These are phyloP conservation scores for Durotheca rogersii DNA, from an alignment of 495 filamentous ascomycete genomes.

Conservation along the genomic window DNA sequence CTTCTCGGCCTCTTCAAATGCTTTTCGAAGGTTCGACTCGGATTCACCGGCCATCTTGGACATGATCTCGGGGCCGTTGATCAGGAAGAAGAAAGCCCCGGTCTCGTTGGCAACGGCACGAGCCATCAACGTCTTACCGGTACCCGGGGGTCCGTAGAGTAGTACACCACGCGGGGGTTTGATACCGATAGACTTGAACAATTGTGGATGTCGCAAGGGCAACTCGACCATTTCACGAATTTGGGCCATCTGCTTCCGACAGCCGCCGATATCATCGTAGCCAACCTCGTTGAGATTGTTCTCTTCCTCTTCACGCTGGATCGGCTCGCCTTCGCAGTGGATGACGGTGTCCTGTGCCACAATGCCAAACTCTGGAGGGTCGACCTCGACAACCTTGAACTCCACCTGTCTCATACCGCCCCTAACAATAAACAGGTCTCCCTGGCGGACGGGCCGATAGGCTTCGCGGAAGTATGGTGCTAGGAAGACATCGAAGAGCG, in stretches of 20 bases:
- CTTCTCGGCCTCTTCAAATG: constrained; percentile 99
- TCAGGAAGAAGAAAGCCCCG: constrained; percentile 98
- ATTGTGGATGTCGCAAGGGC: constrained; percentile 91
- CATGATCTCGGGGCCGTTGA: constrained; percentile 99
- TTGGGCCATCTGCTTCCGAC: constrained; percentile 99
- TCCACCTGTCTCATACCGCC: constrained; percentile 98
- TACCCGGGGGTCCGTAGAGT: constrained; percentile 96
- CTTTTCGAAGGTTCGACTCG: constrained; percentile 94
- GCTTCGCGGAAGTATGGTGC: constrained; percentile 99
- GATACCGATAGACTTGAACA: constrained; percentile 99
- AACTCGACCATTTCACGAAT: constrained; percentile 98
- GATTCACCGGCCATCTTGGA: constrained; percentile 99
- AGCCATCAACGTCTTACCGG: constrained; percentile 98
- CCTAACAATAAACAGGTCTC: constrained; percentile 93
- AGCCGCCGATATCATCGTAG: constrained; percentile 98
- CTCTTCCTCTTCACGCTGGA: constrained; percentile 98
- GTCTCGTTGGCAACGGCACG: constrained; percentile 98
- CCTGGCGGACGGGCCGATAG: constrained; percentile 93
- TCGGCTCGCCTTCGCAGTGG: constrained; percentile 97
- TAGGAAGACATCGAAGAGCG: constrained; percentile 97
- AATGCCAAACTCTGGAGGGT: constrained; percentile 96
- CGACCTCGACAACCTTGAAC: constrained; percentile 98
- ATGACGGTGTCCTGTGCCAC: constrained; percentile 98
- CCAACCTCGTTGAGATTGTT: constrained; percentile 98
- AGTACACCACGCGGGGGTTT: constrained; percentile 98